Percentiles rank a stretch among this genome's conserved stretches.
Evolutionary conservation across 2,329 filamentous ascomycete species (phyloP).

Genomic region (Bipolaris gigantea): DNA sequence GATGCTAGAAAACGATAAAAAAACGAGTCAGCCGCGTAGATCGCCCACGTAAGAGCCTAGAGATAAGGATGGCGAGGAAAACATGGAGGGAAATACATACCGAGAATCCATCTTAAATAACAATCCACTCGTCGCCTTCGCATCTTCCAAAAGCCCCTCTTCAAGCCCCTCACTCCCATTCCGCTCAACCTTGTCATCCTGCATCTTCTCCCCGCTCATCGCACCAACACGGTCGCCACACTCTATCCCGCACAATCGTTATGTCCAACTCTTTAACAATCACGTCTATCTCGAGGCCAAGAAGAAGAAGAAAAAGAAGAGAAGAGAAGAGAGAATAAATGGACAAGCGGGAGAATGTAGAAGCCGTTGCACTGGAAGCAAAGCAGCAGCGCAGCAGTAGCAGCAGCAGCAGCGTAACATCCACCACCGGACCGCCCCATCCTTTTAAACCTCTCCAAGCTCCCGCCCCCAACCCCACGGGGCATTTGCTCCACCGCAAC

Average conservation of each 20-base stretch:
- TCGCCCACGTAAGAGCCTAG: neutral
- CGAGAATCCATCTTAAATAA: slow-evolving; percentile 59
- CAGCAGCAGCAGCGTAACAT: no score
- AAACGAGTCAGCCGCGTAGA: neutral
- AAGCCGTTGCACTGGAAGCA: no score
- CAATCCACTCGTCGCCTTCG: slow-evolving; percentile 37
- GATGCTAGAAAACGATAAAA: slow-evolving; percentile 49
- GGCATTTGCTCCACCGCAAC: no score
- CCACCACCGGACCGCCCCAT: no score
- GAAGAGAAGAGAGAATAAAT: no score
- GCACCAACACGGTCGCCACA: neutral
- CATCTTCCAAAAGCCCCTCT: slow-evolving; percentile 17
- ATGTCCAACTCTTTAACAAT: neutral
- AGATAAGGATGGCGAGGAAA: no score
- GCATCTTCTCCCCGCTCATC: slow-evolving; percentile 25
- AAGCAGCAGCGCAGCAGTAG: no score
- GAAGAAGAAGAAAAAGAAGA: no score
- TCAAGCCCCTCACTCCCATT: slow-evolving; percentile 22
- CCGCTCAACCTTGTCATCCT: slow-evolving; percentile 31
- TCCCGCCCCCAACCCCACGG: no score
- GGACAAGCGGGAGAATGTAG: no score
- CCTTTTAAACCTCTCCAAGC: no score
- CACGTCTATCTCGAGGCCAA: neutral
- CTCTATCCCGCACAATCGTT: neutral
- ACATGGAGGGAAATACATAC: slow-evolving; percentile 24